Evolutionary conservation across 768 basidiomycete genomes (phyloP), one percentile per base, ranked within the genome.

Genomic region (Solioccasus polychromus): DNA sequence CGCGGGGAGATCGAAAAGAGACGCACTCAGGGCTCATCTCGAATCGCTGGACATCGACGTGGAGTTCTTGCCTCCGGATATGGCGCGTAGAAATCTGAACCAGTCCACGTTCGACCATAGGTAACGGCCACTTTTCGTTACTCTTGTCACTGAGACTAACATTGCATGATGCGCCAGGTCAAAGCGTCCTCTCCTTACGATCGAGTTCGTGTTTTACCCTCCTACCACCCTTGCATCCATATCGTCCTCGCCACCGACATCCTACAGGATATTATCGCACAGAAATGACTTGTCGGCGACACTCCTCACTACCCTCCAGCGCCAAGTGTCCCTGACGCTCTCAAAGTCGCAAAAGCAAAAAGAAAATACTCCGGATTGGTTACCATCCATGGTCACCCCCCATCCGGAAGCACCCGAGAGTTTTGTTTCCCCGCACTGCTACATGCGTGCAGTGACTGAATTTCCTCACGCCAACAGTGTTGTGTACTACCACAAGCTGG

Each of bases 21-120:
- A 90, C 53, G 56, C 78, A 5, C 64, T 94, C 47, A 82, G 77
- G 62, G 73, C 75, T 63, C 80, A 88, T 60, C 75, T 94, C 23
- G 83, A 82, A 48, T 64, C 69, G 26, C 66, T 75, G 50, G 84
- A 85, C 35, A 82, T 92, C 51, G 79, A 85, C 35, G 75, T 92
- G 67, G 88, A 88, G 36, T 54, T 89, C 44, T 74, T 94, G 34
- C 82, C 92, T 1, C 61, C 73, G 23, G 92, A 92, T 11, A 96
- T 96, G 92, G 83, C 86, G 52, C 72, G 80, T 49, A 72, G 83
- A 47, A 84, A 75, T 54, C 53, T 75, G 44, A 96, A 94, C 62
- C 87, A 91, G 62, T 92, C 91, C 7, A 75, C 71, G 19, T 93
- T 88, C 81, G 85, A 93, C 68, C 69, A 72, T 63, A 90, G 78